Evolutionary conservation across 306 rosid species (phyloP).

Genomic region (Vigna angularis): DNA sequence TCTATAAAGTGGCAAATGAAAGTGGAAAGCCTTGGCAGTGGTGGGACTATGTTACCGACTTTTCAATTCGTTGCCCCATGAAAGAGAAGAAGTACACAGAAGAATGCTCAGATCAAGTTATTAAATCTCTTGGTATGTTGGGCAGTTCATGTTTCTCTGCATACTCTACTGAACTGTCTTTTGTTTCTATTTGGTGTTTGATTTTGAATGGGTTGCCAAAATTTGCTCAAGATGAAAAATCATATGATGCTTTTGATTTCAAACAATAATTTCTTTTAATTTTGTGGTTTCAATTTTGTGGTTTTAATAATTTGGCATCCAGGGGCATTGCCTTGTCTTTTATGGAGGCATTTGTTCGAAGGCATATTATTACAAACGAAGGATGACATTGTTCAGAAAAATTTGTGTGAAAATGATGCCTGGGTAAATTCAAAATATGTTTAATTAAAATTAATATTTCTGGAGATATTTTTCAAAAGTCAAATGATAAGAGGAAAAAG

Average conservation of each 20-base stretch:
- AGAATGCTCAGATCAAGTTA: conserved; percentile 88
- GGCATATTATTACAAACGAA: background rate
- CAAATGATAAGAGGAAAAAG: background rate
- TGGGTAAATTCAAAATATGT: conserved; percentile 1
- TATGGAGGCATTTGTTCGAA: background rate
- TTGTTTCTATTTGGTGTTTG: conserved; percentile 30
- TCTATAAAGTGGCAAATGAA: conserved; percentile 89
- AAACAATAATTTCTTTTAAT: background rate
- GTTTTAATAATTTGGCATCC: background rate
- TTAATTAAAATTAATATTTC: background rate
- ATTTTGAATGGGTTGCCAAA: conserved; percentile 23
- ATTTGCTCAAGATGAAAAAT: background rate
- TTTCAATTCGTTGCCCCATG: conserved; percentile 97
- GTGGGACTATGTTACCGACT: conserved; percentile 98
- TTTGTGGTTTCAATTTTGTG: background rate
- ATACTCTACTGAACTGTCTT: conserved; percentile 13
- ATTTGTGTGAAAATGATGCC: background rate
- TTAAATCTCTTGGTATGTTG: conserved; percentile 82
- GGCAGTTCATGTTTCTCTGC: conserved; percentile 30
- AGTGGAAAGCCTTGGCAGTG: conserved; percentile 97
- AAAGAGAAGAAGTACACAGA: conserved; percentile 66
- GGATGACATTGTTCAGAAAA: background rate
- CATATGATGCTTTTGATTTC: background rate
- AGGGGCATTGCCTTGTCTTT: background rate
- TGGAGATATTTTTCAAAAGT: background rate